Conservation (phyloP, 768 basidiomycete genomes). For the Tulasnella sp. region DNA sequence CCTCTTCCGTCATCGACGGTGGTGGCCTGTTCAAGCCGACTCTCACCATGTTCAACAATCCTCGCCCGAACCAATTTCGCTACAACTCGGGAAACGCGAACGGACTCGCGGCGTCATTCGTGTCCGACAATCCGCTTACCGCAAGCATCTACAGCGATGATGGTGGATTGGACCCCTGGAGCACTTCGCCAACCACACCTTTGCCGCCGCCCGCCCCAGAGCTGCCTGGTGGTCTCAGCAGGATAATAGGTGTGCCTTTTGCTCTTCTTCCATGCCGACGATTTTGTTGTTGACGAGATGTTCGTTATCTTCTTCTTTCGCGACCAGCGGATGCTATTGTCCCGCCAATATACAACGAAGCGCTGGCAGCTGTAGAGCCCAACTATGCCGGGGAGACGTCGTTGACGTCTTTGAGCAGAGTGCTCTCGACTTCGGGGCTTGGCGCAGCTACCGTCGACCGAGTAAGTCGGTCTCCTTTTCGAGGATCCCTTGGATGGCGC, state of each 20-base stretch:
- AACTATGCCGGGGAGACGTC: constrained; percentile 70
- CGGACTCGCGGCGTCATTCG: constrained; percentile 28
- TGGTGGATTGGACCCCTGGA: constrained; percentile 41
- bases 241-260: constrained; percentile 29
- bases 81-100: constrained; percentile 16
- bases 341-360: constrained; percentile 68
- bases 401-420: constrained; percentile 74
- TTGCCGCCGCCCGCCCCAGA: constrained; percentile 30
- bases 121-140: constrained; percentile 32
- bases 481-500: neutral
- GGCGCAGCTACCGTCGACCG: constrained; percentile 80
- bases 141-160: constrained; percentile 31
- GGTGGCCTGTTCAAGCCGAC: neutral
- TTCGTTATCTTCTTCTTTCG: neutral
- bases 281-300: constrained; percentile 11
- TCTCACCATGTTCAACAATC: constrained; percentile 80
- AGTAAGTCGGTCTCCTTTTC: constrained; percentile 44
- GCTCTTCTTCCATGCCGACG: neutral
- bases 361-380: constrained; percentile 72
- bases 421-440: constrained; percentile 70
- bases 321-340: constrained; percentile 69
- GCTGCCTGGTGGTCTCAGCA: constrained; percentile 31
- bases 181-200: constrained; percentile 37
- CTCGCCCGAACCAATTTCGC: constrained; percentile 64
- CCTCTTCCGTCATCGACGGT: constrained; percentile 12